Base-by-base conservation (phyloP, 2,329 filamentous ascomycete genomes). In the Alternaria arbusti region DNA sequence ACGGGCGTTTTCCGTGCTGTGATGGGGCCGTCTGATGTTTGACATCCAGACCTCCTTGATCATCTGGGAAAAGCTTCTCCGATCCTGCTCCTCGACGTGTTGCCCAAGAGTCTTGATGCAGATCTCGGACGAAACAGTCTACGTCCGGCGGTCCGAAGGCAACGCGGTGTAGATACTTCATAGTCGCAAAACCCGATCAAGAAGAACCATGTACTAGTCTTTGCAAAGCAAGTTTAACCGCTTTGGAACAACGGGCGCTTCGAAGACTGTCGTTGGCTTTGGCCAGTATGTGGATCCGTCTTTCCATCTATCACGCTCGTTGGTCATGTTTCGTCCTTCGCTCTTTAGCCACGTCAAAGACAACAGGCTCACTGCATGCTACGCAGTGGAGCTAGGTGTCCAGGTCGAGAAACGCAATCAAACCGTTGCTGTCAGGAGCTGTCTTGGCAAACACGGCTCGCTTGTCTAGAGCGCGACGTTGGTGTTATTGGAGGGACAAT, bases 301-400 rank as follows among this genome's bases (percentile, higher is more conserved):
- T 22, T 46, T 46, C 45, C 40, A 52, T 51, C 47, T 50, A 36
- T 63, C 58, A 52, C 59, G 54, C 54, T 63, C 52, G 67, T 70
- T 72, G 71, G 70, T 61, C 51, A 68, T 70, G 64, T 70, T 70
- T 69, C 68, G 69, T 67, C 58, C 64, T 68, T 62, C 57, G 61
- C 44, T 55, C 47, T 61, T 49, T 66, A 54, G 57, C 68, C 56
- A 63, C 50, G 50, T 68, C 64, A 54, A 62, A 54, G 60, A 46
- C 59, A 63, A 36, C 44, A 59, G 46, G 61, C 40, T 58, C 50
- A 25, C 50, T 45, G 49, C 40, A 44, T 64, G 57, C 49, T 26
- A 59, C 56, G 43, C 28, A 55, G 25, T 30, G 49, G 55, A 55
- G 25, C 49, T 54, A 58, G 50, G 61, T 54, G 61, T 54, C 36